Evolutionary conservation across 2,329 filamentous ascomycete genomes (phyloP).

Genomic region (Ceratocystis alfenasii): DNA sequence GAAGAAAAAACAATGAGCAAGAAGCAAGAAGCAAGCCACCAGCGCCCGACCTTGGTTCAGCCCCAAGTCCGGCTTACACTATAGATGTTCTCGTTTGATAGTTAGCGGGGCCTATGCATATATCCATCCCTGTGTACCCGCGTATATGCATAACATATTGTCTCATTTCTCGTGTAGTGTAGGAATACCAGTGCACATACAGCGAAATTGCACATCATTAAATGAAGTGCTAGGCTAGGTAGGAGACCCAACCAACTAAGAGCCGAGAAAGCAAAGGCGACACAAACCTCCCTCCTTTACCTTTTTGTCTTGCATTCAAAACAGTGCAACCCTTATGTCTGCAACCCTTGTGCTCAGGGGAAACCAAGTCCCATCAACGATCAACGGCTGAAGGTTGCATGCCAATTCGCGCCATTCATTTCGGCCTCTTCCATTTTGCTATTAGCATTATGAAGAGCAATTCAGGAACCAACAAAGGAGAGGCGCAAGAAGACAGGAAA

Average conservation of each 20-base stretch:
- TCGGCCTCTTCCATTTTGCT: not conserved
- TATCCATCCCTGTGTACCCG: too few species aligned
- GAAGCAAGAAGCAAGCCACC: too few species aligned
- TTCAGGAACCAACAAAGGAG: too few species aligned
- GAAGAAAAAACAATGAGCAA: too few species aligned
- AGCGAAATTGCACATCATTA: not conserved
- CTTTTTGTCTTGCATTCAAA: not conserved
- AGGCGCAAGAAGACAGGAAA: not conserved
- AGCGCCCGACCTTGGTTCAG: too few species aligned
- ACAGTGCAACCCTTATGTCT: not conserved
- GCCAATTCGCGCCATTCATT: not conserved
- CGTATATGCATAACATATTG: too few species aligned
- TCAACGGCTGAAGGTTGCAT: not conserved
- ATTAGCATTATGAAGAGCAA: not conserved
- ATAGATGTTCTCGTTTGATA: too few species aligned
- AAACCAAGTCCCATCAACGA: not conserved
- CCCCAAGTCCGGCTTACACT: too few species aligned
- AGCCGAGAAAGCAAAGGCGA: not conserved
- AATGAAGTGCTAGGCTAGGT: not conserved
- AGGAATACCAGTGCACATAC: too few species aligned
- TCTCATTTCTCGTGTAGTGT: too few species aligned
- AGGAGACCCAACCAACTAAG: not conserved
- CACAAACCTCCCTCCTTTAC: not conserved
- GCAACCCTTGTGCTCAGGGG: constrained; percentile 6
- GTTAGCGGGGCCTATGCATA: too few species aligned